Base-by-base conservation (phyloP, 2,329 filamentous ascomycete species). In the Raffaelea ambrosiae region DNA sequence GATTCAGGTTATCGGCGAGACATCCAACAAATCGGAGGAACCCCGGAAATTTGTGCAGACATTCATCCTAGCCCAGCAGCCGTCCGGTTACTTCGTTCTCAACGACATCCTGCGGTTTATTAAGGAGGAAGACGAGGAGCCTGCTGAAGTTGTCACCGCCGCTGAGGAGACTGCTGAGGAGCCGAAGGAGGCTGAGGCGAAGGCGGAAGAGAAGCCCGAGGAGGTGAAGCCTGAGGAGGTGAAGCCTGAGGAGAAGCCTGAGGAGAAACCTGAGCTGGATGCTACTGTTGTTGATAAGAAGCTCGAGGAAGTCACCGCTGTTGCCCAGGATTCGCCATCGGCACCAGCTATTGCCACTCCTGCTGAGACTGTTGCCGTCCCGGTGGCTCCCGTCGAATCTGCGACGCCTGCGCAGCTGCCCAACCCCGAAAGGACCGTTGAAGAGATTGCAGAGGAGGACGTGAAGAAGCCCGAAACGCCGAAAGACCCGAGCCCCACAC, bases 81-180 rank as follows among this genome's bases (percentile, higher is more conserved):
- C 88, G 44, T 95, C 91, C 49, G 93, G 93, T 54, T 98, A 97
- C 74, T 98, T 95, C 59, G 91, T 98, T 31, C 79, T 98, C 59
- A 98, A 98, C 68, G 93, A 98, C 63, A 95, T 98, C 64, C 88
- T 97, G 73, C 81, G 93, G 58, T 97, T 94, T 69, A 83, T 98
- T 56, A 82, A 84, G 55, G 88, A 93, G 53, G 86, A 91, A 58
- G 77, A 77, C 39, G 89, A 96, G 52, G 87, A 87, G 51, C 81
- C 84, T 29, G 52, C 69, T 81, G 56, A 57, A 10, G n/a, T n/a
- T n/a, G 61, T 63, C n/a, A n/a, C n/a, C n/a, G n/a, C n/a, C n/a
- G n/a, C n/a, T n/a, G n/a, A n/a, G n/a, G n/a, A n/a, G n/a, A n/a
- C n/a, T n/a, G n/a, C n/a, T n/a, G 31, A 33, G 16, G 31, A 33